Evolutionary conservation across 179 eudicot genomes (phyloP), one percentile per base, ranked within the genome.

Genomic region (Drosera spatulata): DNA sequence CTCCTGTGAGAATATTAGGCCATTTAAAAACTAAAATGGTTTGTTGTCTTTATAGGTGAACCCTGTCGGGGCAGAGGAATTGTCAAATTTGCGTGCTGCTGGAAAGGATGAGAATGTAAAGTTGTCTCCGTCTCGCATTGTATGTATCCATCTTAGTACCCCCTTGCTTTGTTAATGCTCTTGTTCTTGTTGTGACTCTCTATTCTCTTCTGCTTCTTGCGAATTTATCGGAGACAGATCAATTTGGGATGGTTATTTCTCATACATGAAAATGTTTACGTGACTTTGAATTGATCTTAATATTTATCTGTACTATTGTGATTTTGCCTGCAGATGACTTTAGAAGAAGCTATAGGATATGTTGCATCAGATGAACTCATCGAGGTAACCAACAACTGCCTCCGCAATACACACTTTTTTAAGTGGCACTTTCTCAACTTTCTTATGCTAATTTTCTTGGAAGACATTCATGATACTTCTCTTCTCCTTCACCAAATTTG

Each of bases 281-380:
- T 22, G 33, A 22, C 33, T 22, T 22, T 22, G 33, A 22, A 22
- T 22, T 22, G 33, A 22, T 22, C 33, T 22, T 22, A 22, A 22
- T 22, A 22, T 22, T 22, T 22, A 22, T 22, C 33, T 22, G 33
- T 22, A 22, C 33, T 22, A 22, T 22, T 50, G 10, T 11, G 13
- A 7, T 50, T 50, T 50, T 8, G 12, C 53, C 54, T 33, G 69
- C 82, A 91, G 98, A 88, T 91, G 74, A 74, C 87, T 46, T 89
- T 91, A 15, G 98, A 91, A 77, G 98, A 91, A 77, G 98, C 96
- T 39, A 91, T 91, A 10, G 98, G 98, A 50, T 91, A 91, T 66
- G 98, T 91, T 64, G 95, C 88, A 41, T 79, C 96, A 22, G 96
- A 91, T 78, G 98, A 91, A 74, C 87, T 91, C 50, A 91, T 91